These are phyloP conservation scores for Trichoderma gracile DNA, from an alignment of 2,329 filamentous ascomycete species.

Conservation along the genomic window DNA sequence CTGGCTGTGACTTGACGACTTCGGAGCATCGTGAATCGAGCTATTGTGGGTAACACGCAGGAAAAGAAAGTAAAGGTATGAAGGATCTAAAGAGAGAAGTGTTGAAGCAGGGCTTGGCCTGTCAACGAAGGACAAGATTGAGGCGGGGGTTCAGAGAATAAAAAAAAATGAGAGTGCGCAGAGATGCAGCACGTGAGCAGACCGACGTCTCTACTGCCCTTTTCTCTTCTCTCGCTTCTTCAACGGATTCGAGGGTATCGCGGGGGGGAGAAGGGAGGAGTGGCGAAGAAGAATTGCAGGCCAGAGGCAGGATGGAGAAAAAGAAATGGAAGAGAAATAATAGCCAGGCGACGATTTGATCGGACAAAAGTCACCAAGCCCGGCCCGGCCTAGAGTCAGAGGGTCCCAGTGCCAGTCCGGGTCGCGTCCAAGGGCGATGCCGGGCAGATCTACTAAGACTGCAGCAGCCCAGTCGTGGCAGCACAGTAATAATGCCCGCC, in stretches of 20 bases:
- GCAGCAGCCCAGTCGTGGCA: not conserved
- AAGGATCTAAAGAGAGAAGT: not conserved
- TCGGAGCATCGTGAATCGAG: slow-evolving; percentile 49
- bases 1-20: slow-evolving; percentile 47
- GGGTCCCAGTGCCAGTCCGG: not conserved
- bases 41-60: slow-evolving; percentile 4
- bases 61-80: not conserved
- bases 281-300: not conserved
- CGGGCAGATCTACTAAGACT: slow-evolving; percentile 17
- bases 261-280: not conserved
- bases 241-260: slow-evolving; percentile 23
- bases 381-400: slow-evolving; percentile 8
- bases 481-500: not conserved
- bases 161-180: not conserved
- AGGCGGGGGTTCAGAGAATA: not conserved
- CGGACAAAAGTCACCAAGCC: not conserved
- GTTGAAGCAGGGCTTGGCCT: not conserved
- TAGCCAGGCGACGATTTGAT: not conserved
- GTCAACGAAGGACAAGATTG: not conserved
- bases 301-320: slow-evolving; percentile 6
- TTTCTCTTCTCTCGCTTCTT: not conserved
- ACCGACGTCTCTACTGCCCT: not conserved
- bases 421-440: slow-evolving; percentile 7
- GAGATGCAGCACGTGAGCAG: slow-evolving; percentile 2
- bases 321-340: slow-evolving; percentile 7